Evolutionary conservation across 2,329 filamentous ascomycete genomes (phyloP).

Genomic region (Tolypocladium cylindrosporum): DNA sequence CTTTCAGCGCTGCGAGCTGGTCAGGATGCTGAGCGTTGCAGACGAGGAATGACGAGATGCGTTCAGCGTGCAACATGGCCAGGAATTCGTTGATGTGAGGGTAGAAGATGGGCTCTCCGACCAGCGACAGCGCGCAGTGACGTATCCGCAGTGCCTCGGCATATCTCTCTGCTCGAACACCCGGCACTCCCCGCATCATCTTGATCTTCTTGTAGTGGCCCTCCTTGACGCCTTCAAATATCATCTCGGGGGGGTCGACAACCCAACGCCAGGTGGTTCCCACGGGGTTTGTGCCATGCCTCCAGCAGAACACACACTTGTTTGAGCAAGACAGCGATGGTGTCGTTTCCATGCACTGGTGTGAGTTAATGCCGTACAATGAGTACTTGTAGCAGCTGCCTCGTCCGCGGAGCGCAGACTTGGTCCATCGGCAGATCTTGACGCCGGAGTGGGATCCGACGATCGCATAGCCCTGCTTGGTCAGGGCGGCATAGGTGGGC

Average conservation of each 20-base stretch:
- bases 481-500: constrained; percentile 79
- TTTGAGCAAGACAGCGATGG: constrained; percentile 93
- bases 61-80: constrained; percentile 69
- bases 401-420: constrained; percentile 84
- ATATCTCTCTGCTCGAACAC: constrained; percentile 84
- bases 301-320: constrained; percentile 99
- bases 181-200: constrained; percentile 88
- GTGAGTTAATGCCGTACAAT: constrained; percentile 93
- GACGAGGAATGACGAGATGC: constrained; percentile 88
- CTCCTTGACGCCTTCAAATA: constrained; percentile 82
- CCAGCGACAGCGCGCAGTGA: constrained; percentile 84
- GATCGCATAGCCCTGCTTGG: constrained; percentile 94
- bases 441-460: constrained; percentile 93
- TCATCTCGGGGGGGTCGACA: constrained; percentile 80
- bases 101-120: constrained; percentile 98
- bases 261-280: constrained; percentile 96
- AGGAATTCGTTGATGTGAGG: constrained; percentile 93
- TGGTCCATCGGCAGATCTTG: constrained; percentile 98
- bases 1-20: constrained; percentile 69
- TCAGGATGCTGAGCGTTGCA: constrained; percentile 97
- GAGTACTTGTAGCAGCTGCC: constrained; percentile 97
- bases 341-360: constrained; percentile 97
- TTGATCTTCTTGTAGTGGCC: constrained; percentile 97
- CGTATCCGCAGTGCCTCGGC: constrained; percentile 86
- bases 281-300: constrained; percentile 93